These are phyloP conservation scores for Pichia sp. DNA, from an alignment of 1,139 yeast species.

Conservation along the genomic window DNA sequence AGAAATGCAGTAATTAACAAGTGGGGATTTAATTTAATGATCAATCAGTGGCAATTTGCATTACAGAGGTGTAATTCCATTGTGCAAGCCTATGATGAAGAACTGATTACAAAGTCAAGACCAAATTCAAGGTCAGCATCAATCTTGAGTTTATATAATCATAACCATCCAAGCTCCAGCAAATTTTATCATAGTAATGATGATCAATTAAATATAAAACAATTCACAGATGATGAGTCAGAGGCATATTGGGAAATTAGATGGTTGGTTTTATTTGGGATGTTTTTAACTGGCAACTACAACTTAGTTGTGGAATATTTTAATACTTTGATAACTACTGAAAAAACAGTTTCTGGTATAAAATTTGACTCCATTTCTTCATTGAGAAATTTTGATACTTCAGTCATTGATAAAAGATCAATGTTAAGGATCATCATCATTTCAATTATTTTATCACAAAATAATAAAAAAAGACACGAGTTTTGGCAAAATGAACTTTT, in stretches of 20 bases:
- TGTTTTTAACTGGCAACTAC: conserved; percentile 13
- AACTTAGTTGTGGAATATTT: conserved; percentile 4
- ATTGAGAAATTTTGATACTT: not conserved
- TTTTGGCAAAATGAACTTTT: not conserved
- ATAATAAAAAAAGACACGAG: not conserved
- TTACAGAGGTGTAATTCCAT: conserved; percentile 7
- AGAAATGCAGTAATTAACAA: conserved; percentile 5
- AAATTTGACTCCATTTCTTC: conserved; percentile 1
- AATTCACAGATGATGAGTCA: conserved; percentile 9
- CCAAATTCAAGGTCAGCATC: not conserved
- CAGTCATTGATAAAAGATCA: conserved; percentile 5
- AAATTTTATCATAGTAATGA: not conserved
- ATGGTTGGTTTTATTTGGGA: conserved; percentile 11
- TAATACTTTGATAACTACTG: not conserved
- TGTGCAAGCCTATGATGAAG: conserved; percentile 2
- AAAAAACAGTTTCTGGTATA: not conserved
- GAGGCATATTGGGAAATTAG: conserved; percentile 12
- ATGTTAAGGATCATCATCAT: conserved; percentile 2
- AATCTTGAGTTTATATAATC: not conserved
- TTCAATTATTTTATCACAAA: not conserved
- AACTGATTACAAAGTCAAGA: not conserved
- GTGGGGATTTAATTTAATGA: conserved; percentile 3
- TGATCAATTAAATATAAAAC: not conserved
- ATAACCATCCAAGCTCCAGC: not conserved
- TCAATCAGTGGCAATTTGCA: conserved; percentile 7